phyloP scores from a whole-genome alignment of 225 moss, liverwort and hornwort species.

The Physcomitrellopsis africana region DNA sequence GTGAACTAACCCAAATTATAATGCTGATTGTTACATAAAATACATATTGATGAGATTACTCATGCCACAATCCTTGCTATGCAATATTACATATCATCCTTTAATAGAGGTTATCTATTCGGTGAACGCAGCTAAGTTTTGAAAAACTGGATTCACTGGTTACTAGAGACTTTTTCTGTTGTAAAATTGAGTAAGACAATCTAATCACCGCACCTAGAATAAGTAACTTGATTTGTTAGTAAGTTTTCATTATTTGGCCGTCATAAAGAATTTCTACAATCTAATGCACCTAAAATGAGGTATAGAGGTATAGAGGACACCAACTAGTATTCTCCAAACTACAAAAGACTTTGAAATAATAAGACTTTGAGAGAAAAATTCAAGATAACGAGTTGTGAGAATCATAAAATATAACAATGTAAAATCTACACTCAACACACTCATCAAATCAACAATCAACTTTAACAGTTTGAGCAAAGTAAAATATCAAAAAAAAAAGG shows the following conservation, averaged over 20 bases:
- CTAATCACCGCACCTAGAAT: neutral
- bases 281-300: too few relatives aligned
- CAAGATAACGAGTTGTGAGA: neutral
- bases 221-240: too few relatives aligned
- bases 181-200: neutral
- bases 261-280: too few relatives aligned
- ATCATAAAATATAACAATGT: neutral
- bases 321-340: neutral
- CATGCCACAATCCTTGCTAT: slow-evolving; percentile 27
- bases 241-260: too few relatives aligned
- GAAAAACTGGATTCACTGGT: neutral
- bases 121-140: neutral
- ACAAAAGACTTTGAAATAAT: neutral
- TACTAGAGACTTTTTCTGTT: neutral
- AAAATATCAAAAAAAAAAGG: neutral
- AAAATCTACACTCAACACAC: neutral
- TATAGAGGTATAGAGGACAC: neutral
- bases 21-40: neutral
- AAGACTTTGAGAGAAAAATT: neutral
- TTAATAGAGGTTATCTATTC: neutral
- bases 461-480: neutral
- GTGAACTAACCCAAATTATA: neutral
- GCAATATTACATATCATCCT: neutral
- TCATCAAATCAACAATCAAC: neutral
- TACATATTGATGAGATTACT: neutral